Percentiles rank a stretch among this genome's conserved stretches.
Evolutionary conservation across 495 filamentous ascomycete genomes (phyloP).

Genomic region (Aspergillus asperescens): DNA sequence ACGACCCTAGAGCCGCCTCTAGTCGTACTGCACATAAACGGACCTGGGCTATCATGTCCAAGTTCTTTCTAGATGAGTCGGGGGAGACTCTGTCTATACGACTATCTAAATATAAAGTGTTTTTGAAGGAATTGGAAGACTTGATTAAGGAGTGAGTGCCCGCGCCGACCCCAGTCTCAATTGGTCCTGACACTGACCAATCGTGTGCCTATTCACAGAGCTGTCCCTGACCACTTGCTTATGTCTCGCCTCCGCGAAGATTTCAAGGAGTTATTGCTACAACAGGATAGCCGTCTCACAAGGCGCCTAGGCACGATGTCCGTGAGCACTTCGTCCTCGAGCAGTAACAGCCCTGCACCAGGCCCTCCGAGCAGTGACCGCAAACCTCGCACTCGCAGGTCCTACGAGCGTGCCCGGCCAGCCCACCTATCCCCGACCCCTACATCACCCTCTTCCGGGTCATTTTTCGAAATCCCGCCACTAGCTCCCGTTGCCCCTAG

Average conservation of each 20-base stretch:
- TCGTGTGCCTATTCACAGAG: constrained; percentile 19
- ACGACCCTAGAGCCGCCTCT: constrained; percentile 26
- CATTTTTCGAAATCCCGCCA: constrained; percentile 34
- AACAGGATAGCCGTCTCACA: constrained; percentile 36
- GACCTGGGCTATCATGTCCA: constrained; percentile 49
- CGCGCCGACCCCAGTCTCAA: background rate
- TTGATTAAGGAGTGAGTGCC: constrained; percentile 44
- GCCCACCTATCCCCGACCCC: constrained; percentile 29
- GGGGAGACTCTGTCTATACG: constrained; percentile 45
- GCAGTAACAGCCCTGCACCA: constrained; percentile 27
- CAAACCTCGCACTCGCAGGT: constrained; percentile 29
- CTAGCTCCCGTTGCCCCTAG: constrained; percentile 37
- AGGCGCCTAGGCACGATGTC: constrained; percentile 34
- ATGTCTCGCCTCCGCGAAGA: constrained; percentile 30
- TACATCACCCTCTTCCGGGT: constrained; percentile 28
- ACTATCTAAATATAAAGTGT: constrained; percentile 49
- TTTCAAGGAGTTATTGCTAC: constrained; percentile 32
- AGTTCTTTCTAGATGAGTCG: constrained; percentile 48
- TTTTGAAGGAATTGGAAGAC: constrained; percentile 45
- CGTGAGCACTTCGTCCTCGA: constrained; percentile 28
- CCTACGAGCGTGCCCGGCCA: constrained; percentile 38
- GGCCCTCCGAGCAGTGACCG: constrained; percentile 30
- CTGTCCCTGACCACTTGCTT: constrained; percentile 24
- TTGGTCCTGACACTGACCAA: background rate
- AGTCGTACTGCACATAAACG: constrained; percentile 39